Base-by-base conservation (phyloP, 2,329 filamentous ascomycete species). In the Chrysoporthe puriensis region DNA sequence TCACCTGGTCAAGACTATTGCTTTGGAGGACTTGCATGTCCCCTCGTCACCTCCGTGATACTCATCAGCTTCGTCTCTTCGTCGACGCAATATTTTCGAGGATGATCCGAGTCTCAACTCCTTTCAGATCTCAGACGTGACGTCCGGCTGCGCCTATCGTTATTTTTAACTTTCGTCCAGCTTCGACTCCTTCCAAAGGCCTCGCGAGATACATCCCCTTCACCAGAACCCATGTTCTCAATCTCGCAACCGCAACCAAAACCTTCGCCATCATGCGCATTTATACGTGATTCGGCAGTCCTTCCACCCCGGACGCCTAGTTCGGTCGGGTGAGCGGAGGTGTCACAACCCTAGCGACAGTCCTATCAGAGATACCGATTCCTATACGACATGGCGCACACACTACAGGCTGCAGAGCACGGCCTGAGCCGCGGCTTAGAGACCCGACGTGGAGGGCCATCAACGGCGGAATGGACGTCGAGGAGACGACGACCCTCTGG, bases 201-300 rank as follows among this genome's bases (percentile, higher is more conserved):
- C 84, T 85, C 66, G 84, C 86, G 11, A 84, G 86, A 71, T 87
- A 87, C 67, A 84, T 86, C 5, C 80, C 82, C 6, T 70, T 73
- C 32, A 77, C 72, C 36, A 63, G 59, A 48, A 68, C 57, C 44
- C 63, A 70, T 14, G 16, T 48, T 32, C 62, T n/a, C 60, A 91
- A 91, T 76, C 81, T 91, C 43, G 91, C 89, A 0, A 86, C 86
- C 72, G 85, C 87, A 8, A 83, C 84, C 1, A 72, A 79, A 0
- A 77, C 78, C 50, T 81, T 85, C 0, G 88, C 88, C 9, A 72
- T 91, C 21, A 74, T 91, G 42, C 81, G 79, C 57, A 89, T 91
- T 60, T 89, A 91, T 74, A 88, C 86, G 13, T 82, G 81, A 1
- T 85, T 88, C 18, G 82, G 82, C 9, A 84, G 81, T 2, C 70